Percentiles rank a stretch among this genome's conserved stretches.
Evolutionary conservation across 805 yeast genomes (phyloP).

Genomic region (Wickerhamiella bombiphila): DNA sequence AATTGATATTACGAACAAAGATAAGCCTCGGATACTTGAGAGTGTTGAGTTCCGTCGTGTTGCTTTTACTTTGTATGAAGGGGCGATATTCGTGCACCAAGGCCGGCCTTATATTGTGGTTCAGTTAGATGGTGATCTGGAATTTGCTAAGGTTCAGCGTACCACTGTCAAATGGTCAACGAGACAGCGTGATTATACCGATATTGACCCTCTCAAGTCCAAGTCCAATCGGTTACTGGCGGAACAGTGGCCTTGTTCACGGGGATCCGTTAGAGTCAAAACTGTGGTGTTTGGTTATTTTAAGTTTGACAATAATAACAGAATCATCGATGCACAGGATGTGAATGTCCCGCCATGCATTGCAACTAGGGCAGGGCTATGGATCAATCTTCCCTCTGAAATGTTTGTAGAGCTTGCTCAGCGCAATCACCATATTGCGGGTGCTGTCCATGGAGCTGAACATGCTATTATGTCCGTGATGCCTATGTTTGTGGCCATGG

Average conservation of each 20-base stretch:
- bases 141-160: conserved; percentile 69
- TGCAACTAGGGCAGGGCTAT: conserved; percentile 61
- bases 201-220: conserved; percentile 59
- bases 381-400: conserved; percentile 73
- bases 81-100: conserved; percentile 88
- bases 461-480: conserved; percentile 73
- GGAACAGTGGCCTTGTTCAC: conserved; percentile 27
- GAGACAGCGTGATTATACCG: conserved; percentile 79
- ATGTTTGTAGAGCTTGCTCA: conserved; percentile 43
- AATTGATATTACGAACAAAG: conserved; percentile 62
- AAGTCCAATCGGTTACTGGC: conserved; percentile 9
- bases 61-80: conserved; percentile 77
- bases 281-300: conserved; percentile 83
- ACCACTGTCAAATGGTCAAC: conserved; percentile 94
- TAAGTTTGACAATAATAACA: conserved; percentile 60
- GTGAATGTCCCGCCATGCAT: conserved; percentile 76
- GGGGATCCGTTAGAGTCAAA: conserved; percentile 60
- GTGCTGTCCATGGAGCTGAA: conserved; percentile 92
- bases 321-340: conserved; percentile 75
- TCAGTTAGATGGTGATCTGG: conserved; percentile 67
- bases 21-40: conserved; percentile 43
- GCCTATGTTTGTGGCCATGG: conserved; percentile 58
- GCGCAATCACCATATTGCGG: conserved; percentile 60
- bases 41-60: conserved; percentile 81
- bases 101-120: conserved; percentile 79